phyloP scores from a whole-genome alignment of 2,329 filamentous ascomycete species.

The Thermothelomyces thermophilus region DNA sequence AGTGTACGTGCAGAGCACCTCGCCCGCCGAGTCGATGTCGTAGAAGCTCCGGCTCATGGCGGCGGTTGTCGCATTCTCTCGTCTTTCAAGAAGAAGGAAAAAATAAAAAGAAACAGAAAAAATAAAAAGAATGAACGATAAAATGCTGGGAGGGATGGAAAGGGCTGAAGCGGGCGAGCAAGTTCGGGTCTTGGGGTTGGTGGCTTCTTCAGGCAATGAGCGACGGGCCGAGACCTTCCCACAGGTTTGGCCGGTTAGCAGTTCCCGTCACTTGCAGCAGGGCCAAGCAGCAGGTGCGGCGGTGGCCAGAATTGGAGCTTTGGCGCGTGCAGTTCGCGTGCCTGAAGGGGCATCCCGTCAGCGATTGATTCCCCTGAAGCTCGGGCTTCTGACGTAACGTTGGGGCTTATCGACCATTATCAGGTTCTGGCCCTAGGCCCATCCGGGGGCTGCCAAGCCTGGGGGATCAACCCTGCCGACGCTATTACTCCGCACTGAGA shows the following conservation, averaged over 20 bases:
- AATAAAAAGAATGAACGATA: too few relatives aligned
- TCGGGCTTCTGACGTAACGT: conserved; percentile 5
- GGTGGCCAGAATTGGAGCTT: too few relatives aligned
- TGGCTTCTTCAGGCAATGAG: not conserved
- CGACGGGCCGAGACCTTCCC: not conserved
- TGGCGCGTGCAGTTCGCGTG: conserved; percentile 1
- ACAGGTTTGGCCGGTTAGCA: not conserved
- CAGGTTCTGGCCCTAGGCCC: not conserved
- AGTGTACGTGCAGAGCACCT: conserved; percentile 33
- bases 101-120: too few relatives aligned
- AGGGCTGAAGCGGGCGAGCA: too few relatives aligned
- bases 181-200: too few relatives aligned
- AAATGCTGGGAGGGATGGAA: too few relatives aligned
- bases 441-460: not conserved
- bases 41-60: conserved; percentile 21
- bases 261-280: too few relatives aligned
- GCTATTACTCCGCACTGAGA: not conserved
- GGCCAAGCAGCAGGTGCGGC: too few relatives aligned
- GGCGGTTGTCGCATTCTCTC: conserved; percentile 8
- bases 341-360: not conserved
- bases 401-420: conserved; percentile 6
- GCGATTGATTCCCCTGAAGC: not conserved
- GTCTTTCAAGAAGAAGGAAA: too few relatives aligned
- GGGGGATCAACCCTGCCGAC: not conserved
- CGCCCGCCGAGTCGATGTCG: conserved; percentile 34